phyloP scores from a whole-genome alignment of 768 basidiomycete genomes.

The Mycena filopes region DNA sequence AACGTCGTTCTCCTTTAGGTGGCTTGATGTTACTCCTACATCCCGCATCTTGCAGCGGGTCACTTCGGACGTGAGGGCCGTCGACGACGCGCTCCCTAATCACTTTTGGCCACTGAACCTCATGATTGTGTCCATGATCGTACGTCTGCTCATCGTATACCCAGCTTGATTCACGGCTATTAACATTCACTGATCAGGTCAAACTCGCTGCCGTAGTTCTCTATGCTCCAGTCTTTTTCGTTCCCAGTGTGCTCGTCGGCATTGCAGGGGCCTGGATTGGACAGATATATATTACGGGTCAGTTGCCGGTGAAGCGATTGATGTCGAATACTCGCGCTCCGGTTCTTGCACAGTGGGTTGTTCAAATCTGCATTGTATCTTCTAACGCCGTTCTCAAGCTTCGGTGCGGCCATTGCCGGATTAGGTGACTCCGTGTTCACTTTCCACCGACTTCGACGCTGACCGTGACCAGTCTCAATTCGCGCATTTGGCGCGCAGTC shows the following conservation, averaged over 20 bases:
- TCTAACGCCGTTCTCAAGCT: constrained; percentile 17
- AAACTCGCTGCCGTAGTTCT: constrained; percentile 43
- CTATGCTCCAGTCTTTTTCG: constrained; percentile 42
- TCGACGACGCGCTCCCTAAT: constrained; percentile 47
- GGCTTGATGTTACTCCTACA: constrained; percentile 34
- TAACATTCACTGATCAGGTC: constrained; percentile 34
- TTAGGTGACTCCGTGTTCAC: constrained; percentile 29
- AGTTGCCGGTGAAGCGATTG: constrained; percentile 40
- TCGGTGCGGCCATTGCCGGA: constrained; percentile 60
- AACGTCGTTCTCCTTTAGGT: constrained; percentile 38
- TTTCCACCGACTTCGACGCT: neutral
- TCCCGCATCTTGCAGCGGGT: constrained; percentile 58
- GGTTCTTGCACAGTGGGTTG: constrained; percentile 45
- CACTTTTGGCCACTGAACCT: constrained; percentile 27
- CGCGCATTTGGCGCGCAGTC: constrained; percentile 60
- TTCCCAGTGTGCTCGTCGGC: constrained; percentile 42
- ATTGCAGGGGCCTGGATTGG: constrained; percentile 32
- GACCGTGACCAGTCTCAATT: constrained; percentile 42
- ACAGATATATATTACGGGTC: constrained; percentile 42
- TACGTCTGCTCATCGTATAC: constrained; percentile 39
- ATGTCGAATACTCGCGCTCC: constrained; percentile 40
- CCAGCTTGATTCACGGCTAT: neutral
- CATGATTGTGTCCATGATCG: constrained; percentile 50
- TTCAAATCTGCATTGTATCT: constrained; percentile 34
- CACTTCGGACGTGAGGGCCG: constrained; percentile 57